Evolutionary conservation across 2,329 filamentous ascomycete genomes (phyloP).

Genomic region (Pseudogymnoascus sp.): DNA sequence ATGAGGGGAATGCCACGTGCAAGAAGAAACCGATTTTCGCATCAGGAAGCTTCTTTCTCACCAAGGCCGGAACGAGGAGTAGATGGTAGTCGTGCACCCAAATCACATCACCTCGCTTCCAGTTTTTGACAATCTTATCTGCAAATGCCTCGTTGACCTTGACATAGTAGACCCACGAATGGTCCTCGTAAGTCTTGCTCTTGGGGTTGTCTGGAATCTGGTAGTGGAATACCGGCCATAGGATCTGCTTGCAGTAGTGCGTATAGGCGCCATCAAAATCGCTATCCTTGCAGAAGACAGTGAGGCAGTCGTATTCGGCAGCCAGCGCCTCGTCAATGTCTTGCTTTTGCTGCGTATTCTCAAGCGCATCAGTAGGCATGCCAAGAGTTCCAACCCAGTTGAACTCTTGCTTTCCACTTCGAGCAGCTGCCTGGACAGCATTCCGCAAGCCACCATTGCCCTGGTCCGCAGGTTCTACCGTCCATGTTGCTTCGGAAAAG

Average conservation of each 20-base stretch:
- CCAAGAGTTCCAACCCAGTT: constrained; percentile 90
- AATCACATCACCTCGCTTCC: constrained; percentile 86
- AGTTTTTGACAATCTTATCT: constrained; percentile 80
- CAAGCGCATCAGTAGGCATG: constrained; percentile 83
- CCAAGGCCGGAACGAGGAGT: constrained; percentile 78
- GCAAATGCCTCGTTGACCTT: constrained; percentile 90
- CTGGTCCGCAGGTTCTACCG: constrained; percentile 74
- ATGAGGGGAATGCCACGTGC: constrained; percentile 91
- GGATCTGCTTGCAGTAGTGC: constrained; percentile 94
- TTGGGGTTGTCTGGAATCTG: constrained; percentile 96
- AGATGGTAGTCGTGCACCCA: constrained; percentile 97
- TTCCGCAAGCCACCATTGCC: constrained; percentile 90
- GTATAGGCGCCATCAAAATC: constrained; percentile 92
- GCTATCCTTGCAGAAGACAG: constrained; percentile 80
- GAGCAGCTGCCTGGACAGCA: constrained; percentile 68
- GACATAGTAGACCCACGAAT: constrained; percentile 93
- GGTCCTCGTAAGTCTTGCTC: constrained; percentile 95
- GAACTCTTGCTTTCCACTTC: constrained; percentile 63
- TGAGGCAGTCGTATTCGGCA: constrained; percentile 72
- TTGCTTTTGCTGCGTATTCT: constrained; percentile 63
- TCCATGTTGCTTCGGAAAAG: constrained; percentile 75
- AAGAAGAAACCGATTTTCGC: constrained; percentile 95
- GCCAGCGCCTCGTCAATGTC: constrained; percentile 77
- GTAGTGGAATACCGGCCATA: constrained; percentile 98
- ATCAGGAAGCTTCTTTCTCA: constrained; percentile 82